Conservation (phyloP, 345 rosid species). For the Populus simonii region DNA sequence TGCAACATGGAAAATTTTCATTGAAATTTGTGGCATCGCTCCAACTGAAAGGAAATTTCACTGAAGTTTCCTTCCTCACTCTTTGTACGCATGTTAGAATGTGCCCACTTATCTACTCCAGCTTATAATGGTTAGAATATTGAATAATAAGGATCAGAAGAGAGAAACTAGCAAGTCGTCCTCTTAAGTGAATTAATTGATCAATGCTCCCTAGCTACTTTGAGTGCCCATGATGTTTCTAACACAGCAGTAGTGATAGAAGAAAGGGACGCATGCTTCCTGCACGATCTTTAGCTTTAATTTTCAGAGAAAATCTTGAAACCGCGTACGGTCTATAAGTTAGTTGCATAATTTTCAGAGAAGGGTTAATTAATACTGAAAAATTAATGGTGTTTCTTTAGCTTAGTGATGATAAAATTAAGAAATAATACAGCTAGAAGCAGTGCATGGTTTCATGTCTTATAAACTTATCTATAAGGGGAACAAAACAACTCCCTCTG, state of each 20-base stretch:
- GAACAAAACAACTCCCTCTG: no score
- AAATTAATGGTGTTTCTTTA: no score
- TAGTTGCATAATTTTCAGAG: no score
- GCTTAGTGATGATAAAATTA: no score
- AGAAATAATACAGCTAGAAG: no score
- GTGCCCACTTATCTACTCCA: not conserved
- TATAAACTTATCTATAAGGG: no score
- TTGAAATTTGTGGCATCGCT: not conserved
- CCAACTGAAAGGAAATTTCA: constrained; percentile 7
- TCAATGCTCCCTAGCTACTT: not conserved
- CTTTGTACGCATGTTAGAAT: not conserved
- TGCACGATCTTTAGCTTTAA: not conserved
- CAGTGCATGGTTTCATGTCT: no score
- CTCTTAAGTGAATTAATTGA: no score
- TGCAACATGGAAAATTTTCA: not conserved
- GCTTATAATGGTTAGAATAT: not conserved
- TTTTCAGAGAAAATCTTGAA: not conserved
- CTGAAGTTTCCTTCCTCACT: constrained; percentile 2
- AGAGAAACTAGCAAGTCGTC: not conserved
- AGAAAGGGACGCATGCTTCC: not conserved
- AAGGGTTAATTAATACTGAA: no score
- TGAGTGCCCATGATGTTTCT: not conserved
- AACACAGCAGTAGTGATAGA: not conserved
- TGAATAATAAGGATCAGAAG: not conserved
- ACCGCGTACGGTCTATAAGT: not conserved